phyloP scores from a whole-genome alignment of 768 basidiomycete species.

The Lactarius psammicola region DNA sequence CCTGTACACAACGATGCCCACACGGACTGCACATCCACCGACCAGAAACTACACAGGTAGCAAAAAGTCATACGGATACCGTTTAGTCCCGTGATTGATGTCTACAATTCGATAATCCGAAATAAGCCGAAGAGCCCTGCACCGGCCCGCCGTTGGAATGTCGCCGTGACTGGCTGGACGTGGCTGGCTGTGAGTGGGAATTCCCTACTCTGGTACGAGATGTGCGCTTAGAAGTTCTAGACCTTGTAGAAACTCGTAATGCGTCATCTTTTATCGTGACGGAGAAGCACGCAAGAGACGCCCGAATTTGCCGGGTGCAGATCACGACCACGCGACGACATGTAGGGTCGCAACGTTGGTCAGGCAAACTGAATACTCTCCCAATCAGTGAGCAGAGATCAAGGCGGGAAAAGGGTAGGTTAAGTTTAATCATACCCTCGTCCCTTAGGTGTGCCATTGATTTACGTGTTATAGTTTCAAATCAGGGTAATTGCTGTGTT shows the following conservation, averaged over 20 bases:
- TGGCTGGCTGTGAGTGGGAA: no score
- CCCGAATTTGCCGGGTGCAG: no score
- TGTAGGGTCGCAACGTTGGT: constrained; percentile 14
- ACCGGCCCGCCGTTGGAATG: not conserved
- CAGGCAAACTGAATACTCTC: not conserved
- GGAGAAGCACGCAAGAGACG: not conserved
- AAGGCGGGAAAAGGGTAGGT: no score
- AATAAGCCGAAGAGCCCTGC: not conserved
- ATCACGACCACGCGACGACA: not conserved
- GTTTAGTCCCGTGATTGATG: not conserved
- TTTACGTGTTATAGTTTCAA: not conserved
- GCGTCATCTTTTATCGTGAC: no score
- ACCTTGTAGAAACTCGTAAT: no score
- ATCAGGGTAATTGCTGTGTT: not conserved
- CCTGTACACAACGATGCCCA: not conserved
- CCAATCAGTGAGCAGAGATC: no score
- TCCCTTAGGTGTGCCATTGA: no score
- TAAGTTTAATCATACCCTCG: no score
- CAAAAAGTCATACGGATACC: not conserved
- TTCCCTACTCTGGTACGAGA: no score
- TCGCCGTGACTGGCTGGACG: no score
- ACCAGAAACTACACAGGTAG: not conserved
- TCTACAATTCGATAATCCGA: not conserved
- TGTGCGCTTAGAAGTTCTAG: no score
- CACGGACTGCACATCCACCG: not conserved